These are phyloP conservation scores for Hypoxylon trugodes DNA, from an alignment of 495 filamentous ascomycete genomes.

Conservation along the genomic window DNA sequence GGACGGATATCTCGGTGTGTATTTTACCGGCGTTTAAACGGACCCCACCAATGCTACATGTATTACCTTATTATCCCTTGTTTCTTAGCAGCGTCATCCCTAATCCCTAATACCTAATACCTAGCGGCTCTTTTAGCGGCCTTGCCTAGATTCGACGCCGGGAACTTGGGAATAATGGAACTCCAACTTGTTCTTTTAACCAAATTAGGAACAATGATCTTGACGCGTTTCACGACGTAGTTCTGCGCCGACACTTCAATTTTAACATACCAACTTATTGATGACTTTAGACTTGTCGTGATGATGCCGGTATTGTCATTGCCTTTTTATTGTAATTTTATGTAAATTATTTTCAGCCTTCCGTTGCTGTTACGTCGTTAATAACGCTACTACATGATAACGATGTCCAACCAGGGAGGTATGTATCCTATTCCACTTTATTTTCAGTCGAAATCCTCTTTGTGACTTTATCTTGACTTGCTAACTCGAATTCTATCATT, in stretches of 20 bases:
- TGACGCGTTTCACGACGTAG: neutral
- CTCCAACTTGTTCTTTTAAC: too few species aligned
- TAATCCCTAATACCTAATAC: neutral
- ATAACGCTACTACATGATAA: constrained; percentile 5
- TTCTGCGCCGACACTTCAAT: neutral
- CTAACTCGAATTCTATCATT: constrained; percentile 1
- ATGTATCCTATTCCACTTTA: neutral
- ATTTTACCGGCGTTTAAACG: constrained; percentile 11
- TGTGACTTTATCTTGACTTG: neutral
- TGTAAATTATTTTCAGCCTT: constrained; percentile 12
- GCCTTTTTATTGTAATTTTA: neutral
- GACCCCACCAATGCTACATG: too few species aligned
- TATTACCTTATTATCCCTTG: neutral
- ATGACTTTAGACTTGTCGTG: constrained; percentile 1
- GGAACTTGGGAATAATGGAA: too few species aligned
- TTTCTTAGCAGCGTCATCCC: neutral
- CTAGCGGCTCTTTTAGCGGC: too few species aligned
- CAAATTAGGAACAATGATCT: constrained; percentile 7
- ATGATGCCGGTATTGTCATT: constrained; percentile 14
- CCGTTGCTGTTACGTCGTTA: neutral
- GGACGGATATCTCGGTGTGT: neutral
- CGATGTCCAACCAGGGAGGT: constrained; percentile 16
- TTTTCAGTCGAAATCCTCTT: neutral
- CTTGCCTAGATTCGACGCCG: too few species aligned
- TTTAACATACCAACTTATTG: neutral